Conservation (phyloP, 2,329 filamentous ascomycete genomes). For the Talaromyces rugulosus region DNA sequence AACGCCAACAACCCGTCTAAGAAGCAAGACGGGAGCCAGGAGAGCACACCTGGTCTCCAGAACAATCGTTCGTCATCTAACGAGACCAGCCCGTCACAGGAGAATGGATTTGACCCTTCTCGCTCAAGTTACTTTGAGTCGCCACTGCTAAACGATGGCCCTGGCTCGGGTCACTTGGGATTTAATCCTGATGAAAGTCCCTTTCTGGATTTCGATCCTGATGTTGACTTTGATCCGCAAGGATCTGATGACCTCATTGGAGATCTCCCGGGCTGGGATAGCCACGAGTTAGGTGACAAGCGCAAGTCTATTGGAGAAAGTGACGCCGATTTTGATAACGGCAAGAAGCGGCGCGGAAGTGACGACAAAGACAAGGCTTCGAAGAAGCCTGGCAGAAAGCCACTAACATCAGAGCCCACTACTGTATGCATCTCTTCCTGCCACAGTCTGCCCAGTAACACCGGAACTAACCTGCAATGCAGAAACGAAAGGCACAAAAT, state of each 20-base stretch:
- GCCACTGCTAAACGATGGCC: conserved; percentile 27
- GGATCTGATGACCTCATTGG: conserved; percentile 68
- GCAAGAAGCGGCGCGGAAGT: conserved; percentile 68
- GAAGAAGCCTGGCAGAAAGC: conserved; percentile 96
- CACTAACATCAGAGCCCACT: conserved; percentile 89
- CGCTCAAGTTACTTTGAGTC: conserved; percentile 29
- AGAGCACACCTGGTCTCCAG: not conserved
- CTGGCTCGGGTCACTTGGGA: conserved; percentile 46
- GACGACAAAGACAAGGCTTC: conserved; percentile 67
- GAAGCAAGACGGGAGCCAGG: conserved; percentile 22
- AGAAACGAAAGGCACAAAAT: conserved; percentile 79
- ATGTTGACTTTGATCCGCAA: conserved; percentile 69
- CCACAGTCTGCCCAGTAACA: not conserved
- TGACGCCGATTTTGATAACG: conserved; percentile 61
- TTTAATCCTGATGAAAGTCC: conserved; percentile 66
- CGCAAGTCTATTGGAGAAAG: conserved; percentile 57
- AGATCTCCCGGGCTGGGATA: conserved; percentile 54
- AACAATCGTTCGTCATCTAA: conserved; percentile 9
- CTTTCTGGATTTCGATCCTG: conserved; percentile 76
- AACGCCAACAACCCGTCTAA: conserved; percentile 60
- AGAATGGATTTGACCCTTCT: conserved; percentile 32
- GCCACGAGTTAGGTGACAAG: conserved; percentile 56
- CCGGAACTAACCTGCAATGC: conserved; percentile 19
- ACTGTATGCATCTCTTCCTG: conserved; percentile 62
- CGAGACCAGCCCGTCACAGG: conserved; percentile 23